phyloP scores from a whole-genome alignment of 805 yeast species.

The Hanseniaspora jakobsenii region DNA sequence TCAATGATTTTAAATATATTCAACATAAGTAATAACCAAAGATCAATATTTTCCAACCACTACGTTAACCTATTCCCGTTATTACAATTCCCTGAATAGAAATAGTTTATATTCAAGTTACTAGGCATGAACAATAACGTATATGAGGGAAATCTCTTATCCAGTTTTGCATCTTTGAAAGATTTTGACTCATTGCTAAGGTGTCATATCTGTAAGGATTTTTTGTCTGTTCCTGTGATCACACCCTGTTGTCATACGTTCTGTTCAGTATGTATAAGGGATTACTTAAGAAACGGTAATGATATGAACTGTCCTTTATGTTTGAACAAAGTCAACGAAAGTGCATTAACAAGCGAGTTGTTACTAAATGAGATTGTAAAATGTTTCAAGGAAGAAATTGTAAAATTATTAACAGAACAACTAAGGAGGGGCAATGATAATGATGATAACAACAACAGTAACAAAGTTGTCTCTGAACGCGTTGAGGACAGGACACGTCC shows the following conservation, averaged over 20 bases:
- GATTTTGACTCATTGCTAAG: constrained; percentile 60
- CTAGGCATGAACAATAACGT: too few species aligned
- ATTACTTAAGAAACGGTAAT: constrained; percentile 38
- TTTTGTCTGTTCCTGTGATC: constrained; percentile 63
- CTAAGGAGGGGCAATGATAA: constrained; percentile 20
- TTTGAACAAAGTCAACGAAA: constrained; percentile 54
- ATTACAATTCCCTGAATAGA: too few species aligned
- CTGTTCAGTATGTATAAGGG: constrained; percentile 76
- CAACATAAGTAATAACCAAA: too few species aligned
- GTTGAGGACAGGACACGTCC: too few species aligned
- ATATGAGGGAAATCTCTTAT: too few species aligned
- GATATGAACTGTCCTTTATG: constrained; percentile 69
- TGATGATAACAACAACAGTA: too few species aligned
- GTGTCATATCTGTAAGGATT: constrained; percentile 83
- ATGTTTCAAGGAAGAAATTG: constrained; percentile 35
- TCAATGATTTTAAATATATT: too few species aligned
- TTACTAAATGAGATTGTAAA: constrained; percentile 58
- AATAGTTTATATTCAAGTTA: too few species aligned
- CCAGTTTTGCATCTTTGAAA: constrained; percentile 39
- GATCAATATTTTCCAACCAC: too few species aligned
- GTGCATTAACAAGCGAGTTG: constrained; percentile 53
- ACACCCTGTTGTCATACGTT: constrained; percentile 83
- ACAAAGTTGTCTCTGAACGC: too few species aligned
- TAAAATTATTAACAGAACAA: constrained; percentile 31
- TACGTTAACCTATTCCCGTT: too few species aligned